Evolutionary conservation across 2,329 filamentous ascomycete genomes (phyloP), one percentile per base, ranked within the genome.

Genomic region (Paraphoma chrysanthemicola): DNA sequence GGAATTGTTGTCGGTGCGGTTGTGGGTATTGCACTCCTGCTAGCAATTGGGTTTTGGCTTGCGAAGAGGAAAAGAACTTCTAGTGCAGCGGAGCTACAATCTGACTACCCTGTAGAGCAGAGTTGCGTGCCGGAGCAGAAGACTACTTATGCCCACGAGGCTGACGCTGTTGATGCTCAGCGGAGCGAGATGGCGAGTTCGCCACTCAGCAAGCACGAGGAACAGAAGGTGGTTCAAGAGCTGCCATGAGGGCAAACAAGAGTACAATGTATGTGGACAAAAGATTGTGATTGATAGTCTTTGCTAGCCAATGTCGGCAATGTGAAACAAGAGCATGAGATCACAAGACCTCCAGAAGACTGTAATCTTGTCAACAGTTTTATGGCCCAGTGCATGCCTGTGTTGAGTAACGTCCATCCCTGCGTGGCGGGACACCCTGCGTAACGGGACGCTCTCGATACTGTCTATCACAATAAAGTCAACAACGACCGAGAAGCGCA

Each of bases 281-380:
- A 38, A 38, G 33, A 2, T 38, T 38, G 5, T 38, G n/a, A 11
- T 11, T 38, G n/a, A 11, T 38, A 38, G 33, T 3, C 10, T 38
- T n/a, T 3, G 33, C 33, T 38, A n/a, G 16, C 4, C 23, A 2
- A 44, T 3, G 28, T 44, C 10, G 9, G 28, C 23, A 3, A 16
- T 44, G 42, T 28, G 23, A 16, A 44, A 18, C 3, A 28, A 14
- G 16, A 44, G 9, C 16, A 23, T 23, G 2, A 11, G n/a, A 9
- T 16, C 8, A 28, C 11, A 12, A 44, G 12, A 8, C 12, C 7
- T 6, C 28, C 9, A 9, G 44, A 47, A 47, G 14, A 47, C 14
- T 3, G 43, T 55, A 9, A 59, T 28, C 28, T 53, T 48, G 5
- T 31, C 2, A 31, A 62, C 43, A 11, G 29, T 44, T 53, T 62